Conservation (phyloP, 1,139 yeast species). For the Magnusiomyces paraingens region DNA sequence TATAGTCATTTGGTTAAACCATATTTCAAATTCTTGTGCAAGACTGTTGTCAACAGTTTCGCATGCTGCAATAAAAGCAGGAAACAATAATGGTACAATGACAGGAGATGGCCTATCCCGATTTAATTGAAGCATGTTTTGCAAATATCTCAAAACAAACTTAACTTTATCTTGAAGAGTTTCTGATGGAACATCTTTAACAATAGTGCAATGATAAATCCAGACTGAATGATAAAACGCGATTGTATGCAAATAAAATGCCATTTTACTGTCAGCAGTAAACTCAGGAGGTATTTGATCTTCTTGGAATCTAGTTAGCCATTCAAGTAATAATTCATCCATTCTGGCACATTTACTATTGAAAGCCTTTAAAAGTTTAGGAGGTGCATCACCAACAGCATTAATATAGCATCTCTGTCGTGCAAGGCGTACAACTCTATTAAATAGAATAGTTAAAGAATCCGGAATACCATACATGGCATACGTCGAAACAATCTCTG, state of each 20-base stretch:
- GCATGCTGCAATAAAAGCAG: conserved; percentile 85
- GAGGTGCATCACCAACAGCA: background rate
- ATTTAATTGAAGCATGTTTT: conserved; percentile 50
- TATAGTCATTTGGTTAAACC: conserved; percentile 77
- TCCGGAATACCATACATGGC: conserved; percentile 82
- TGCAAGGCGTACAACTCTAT: conserved; percentile 40
- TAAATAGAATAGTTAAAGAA: conserved; percentile 63
- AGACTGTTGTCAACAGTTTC: conserved; percentile 56
- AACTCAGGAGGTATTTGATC: conserved; percentile 22
- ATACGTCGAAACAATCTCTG: conserved; percentile 58
- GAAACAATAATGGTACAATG: conserved; percentile 79
- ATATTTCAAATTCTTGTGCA: conserved; percentile 62
- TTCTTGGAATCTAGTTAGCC: conserved; percentile 15
- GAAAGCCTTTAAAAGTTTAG: background rate
- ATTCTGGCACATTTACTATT: background rate
- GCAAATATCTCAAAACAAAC: conserved; percentile 57
- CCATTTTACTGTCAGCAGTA: conserved; percentile 42
- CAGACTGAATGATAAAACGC: conserved; percentile 71
- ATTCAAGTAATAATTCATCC: background rate
- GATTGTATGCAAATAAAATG: conserved; percentile 74
- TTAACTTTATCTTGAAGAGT: conserved; percentile 55
- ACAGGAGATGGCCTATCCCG: conserved; percentile 46
- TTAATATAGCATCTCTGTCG: conserved; percentile 52
- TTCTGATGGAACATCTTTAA: conserved; percentile 47
- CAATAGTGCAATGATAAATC: conserved; percentile 68